Evolutionary conservation across 2,329 filamentous ascomycete genomes (phyloP), one percentile per base, ranked within the genome.

Genomic region (Huntiella bhutanensis): DNA sequence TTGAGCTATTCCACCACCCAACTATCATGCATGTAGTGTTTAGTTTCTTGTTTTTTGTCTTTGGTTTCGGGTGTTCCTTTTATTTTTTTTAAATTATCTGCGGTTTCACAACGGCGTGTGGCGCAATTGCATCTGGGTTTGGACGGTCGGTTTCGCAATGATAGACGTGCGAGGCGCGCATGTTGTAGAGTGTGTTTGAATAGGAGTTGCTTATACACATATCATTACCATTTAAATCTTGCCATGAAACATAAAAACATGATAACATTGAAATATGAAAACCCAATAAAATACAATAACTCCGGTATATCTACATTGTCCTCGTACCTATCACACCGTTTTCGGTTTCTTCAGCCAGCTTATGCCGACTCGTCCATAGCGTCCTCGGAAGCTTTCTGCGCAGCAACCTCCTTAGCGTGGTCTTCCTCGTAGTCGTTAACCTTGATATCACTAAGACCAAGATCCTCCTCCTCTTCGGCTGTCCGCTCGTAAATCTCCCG

Each of bases 371-470:
- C 34, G 35, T 47, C 42, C 45, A 46, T 48, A 12, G 38, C 54
- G 39, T 57, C 55, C 46, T 60, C 54, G 16, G 55, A 54, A 49
- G 57, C 53, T 35, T 57, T 60, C 1, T 56, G 49, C 51, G 75
- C 71, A 45, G 76, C 67, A 34, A 34, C 32, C 32, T 43, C 41
- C 13, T 34, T 33, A 8, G 41, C 32, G 33, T 43, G 41, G 60
- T 80, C 80, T 17, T 46, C 33, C 13, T 50, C 49, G 57, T 98
- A 96, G 0, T 77, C 78, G 60, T 96, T 87, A 0, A 78, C 77
- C 70, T 88, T 91, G 78, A 98, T 98, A 58, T 98, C 91, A 49
- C 68, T 77, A 53, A 98, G 64, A 0, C 91, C 91, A 8, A 98
- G 66, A 49, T 95, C 84, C 56, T 98, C 91, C 63, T 94, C 84